Evolutionary conservation across 78 protist genomes (phyloP).

Genomic region (Anaeramoeba flamelloides): DNA sequence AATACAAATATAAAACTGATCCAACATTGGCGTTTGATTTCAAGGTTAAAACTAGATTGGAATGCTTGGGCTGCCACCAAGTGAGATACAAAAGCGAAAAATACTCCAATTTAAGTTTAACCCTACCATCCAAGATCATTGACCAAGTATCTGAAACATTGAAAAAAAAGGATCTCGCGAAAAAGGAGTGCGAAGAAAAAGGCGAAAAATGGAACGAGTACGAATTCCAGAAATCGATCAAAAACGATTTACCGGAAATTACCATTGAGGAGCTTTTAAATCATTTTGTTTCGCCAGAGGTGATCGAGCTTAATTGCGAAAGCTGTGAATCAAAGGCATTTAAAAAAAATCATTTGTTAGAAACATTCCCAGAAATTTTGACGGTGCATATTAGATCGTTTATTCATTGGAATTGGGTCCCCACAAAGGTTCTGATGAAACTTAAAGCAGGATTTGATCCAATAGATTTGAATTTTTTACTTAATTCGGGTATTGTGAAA

Average conservation of each 20-base stretch:
- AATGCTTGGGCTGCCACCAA: constrained; percentile 21
- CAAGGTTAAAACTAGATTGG: constrained; percentile 11
- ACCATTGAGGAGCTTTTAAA: not conserved
- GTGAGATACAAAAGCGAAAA: not conserved
- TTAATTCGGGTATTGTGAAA: not conserved
- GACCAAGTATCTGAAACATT: constrained; percentile 31
- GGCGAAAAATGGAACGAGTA: not conserved
- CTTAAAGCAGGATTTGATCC: not conserved
- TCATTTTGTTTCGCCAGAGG: not conserved
- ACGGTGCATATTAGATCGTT: not conserved
- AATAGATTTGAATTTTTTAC: not conserved
- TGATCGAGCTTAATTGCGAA: not conserved
- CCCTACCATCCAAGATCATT: constrained; percentile 1
- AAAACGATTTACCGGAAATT: not conserved
- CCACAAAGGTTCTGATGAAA: not conserved
- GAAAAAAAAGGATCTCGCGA: constrained; percentile 8
- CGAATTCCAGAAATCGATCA: not conserved
- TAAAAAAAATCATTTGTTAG: not conserved
- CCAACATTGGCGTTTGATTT: not conserved
- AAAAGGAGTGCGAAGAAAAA: not conserved
- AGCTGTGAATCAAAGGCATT: not conserved
- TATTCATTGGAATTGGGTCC: constrained; percentile 10
- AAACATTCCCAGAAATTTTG: constrained; percentile 11
- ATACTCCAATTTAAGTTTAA: not conserved
- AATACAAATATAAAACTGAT: not conserved